Base-by-base conservation (phyloP, 2,329 filamentous ascomycete genomes). In the Fusarium compactum region DNA sequence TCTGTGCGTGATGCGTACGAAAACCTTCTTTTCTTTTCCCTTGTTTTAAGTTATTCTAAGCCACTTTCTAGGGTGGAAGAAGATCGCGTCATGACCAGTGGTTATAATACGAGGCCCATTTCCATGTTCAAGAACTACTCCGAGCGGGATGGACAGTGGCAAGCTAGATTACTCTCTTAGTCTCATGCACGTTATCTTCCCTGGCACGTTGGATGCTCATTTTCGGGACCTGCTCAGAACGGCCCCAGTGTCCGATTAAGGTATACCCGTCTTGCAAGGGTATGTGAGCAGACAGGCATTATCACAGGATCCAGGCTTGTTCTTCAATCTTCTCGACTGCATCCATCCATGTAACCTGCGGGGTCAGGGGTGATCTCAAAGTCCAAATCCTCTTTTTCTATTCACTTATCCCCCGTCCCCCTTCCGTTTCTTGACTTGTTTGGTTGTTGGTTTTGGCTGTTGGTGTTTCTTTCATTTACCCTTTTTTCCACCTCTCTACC, bases 341-440 rank as follows among this genome's bases (percentile, higher is more conserved):
- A 12, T 22, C 8, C 5, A 53, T 53, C 58, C 57, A 59, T 59
- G 50, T 32, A n/a, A 38, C 16, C 32, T 48, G 15, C 52, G 43
- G 27, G 62, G 45, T 32, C 43, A 41, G 55, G 63, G 62, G 38
- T 45, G 9, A 8, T 20, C 30, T 48, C 24, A 57, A 66, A 61
- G 48, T 46, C 48, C 34, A 38, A 38, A 38, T 66, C 66, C 63
- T 66, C 65, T 69, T 69, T 65, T 69, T 51, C 41, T 47, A 54
- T 53, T 32, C 25, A 40, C 24, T 27, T 14, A 38, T 38, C 48
- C 63, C 62, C 62, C 22, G 47, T 15, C 38, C 45, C 24, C 24
- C 24, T 22, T 48, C 51, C 10, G 34, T 41, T 53, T 53, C 50
- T 41, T n/a, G 50, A 52, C 29, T n/a, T 30, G 43, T 41, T 59